Percentiles rank a stretch among this genome's conserved stretches.
Evolutionary conservation across 306 rosid genomes (phyloP).

Genomic region (Begonia peltatifolia): DNA sequence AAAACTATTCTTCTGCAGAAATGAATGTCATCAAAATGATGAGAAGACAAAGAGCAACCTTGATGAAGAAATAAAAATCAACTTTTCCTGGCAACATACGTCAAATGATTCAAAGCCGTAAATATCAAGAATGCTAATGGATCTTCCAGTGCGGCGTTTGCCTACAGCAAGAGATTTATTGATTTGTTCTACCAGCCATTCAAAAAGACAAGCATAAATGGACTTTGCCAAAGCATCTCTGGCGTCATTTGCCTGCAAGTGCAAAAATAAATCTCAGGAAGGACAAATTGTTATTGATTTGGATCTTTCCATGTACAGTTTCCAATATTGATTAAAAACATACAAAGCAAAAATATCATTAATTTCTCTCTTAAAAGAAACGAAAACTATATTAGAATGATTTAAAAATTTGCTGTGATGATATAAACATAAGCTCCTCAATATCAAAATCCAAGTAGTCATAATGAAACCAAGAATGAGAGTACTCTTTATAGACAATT

Average conservation of each 20-base stretch:
- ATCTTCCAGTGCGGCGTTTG: constrained; percentile 93
- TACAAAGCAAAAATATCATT: too few relatives aligned
- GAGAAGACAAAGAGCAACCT: constrained; percentile 7
- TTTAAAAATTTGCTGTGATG: too few relatives aligned
- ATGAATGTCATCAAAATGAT: constrained; percentile 1
- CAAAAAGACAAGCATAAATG: constrained; percentile 79
- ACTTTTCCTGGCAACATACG: constrained; percentile 21
- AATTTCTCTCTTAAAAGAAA: too few relatives aligned
- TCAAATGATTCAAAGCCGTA: constrained; percentile 99
- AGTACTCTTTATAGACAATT: too few relatives aligned
- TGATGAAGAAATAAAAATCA: constrained; percentile 4
- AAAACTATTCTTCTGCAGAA: constrained; percentile 82
- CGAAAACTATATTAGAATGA: too few relatives aligned
- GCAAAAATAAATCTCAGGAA: neutral
- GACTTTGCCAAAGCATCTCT: constrained; percentile 99
- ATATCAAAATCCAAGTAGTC: too few relatives aligned
- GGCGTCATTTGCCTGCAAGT: constrained; percentile 66
- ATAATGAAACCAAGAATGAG: too few relatives aligned
- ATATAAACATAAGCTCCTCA: too few relatives aligned
- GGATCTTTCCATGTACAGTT: neutral
- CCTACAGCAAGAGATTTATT: constrained; percentile 98
- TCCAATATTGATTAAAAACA: too few relatives aligned
- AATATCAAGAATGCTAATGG: constrained; percentile 94
- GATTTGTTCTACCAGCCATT: constrained; percentile 95
- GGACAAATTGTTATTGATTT: too few relatives aligned